Percentiles rank a stretch among this genome's conserved stretches.
Evolutionary conservation across 2,329 filamentous ascomycete species (phyloP).

Genomic region (Mariannaea elegans): DNA sequence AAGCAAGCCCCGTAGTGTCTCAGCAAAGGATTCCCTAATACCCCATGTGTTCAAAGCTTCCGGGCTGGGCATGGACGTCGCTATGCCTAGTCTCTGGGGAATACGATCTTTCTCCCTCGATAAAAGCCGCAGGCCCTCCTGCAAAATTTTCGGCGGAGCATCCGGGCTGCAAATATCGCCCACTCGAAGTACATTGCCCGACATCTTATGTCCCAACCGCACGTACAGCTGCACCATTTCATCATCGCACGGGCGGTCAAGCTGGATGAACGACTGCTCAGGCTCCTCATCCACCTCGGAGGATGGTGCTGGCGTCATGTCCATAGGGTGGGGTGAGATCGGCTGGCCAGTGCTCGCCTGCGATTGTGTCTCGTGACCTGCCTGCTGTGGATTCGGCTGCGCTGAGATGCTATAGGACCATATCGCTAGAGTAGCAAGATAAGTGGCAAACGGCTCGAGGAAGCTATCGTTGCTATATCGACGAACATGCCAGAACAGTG

Average conservation of each 20-base stretch:
- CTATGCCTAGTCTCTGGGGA: neutral
- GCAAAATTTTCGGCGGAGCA: constrained; percentile 24
- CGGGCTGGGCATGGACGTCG: neutral
- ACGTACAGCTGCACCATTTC: constrained; percentile 33
- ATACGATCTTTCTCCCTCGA: neutral
- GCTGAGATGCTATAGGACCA: constrained; percentile 29
- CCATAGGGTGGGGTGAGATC: neutral
- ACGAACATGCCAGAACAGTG: constrained; percentile 30
- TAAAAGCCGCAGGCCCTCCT: constrained; percentile 26
- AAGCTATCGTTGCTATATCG: constrained; percentile 28
- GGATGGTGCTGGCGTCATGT: neutral
- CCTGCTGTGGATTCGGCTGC: neutral
- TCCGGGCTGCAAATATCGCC: constrained; percentile 24
- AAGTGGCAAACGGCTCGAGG: constrained; percentile 27
- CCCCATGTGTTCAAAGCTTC: neutral
- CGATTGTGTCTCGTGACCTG: neutral
- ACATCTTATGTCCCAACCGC: constrained; percentile 28
- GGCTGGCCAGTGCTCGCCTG: neutral
- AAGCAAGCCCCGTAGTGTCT: neutral
- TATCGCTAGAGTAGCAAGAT: constrained; percentile 22
- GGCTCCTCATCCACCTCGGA: constrained; percentile 13
- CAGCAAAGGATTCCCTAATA: neutral
- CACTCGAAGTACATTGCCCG: constrained; percentile 20
- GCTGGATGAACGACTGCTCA: constrained; percentile 25
- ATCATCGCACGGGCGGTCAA: constrained; percentile 31